Percentiles rank a stretch among this genome's conserved stretches.
Conservation (phyloP, 163 green algal genomes). For the Scenedesmus sp. region DNA sequence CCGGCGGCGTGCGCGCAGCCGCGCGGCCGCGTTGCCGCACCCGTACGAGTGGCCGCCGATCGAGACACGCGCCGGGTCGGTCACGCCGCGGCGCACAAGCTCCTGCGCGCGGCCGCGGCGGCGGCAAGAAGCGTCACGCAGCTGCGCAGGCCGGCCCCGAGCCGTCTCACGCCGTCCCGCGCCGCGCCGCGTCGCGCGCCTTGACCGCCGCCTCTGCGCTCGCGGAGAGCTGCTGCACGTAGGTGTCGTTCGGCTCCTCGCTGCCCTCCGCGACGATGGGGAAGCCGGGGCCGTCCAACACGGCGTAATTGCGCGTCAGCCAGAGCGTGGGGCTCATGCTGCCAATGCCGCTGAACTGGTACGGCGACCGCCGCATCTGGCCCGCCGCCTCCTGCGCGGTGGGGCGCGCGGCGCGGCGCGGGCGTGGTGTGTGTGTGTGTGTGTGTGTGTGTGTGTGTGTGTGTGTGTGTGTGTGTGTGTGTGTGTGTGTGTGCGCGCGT, state of each 20-base stretch:
- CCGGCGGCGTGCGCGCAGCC: not conserved
- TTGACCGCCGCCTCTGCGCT: slow-evolving; percentile 64
- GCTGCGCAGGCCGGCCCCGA: too few species aligned
- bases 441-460: too few species aligned
- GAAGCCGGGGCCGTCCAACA: slow-evolving; percentile 93
- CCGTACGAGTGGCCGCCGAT: slow-evolving; percentile 70
- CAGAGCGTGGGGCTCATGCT: slow-evolving; percentile 86
- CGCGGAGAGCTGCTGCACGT: slow-evolving; percentile 91
- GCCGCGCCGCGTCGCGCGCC: too few species aligned
- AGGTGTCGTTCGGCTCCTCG: slow-evolving; percentile 94
- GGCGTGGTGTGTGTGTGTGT: too few species aligned
- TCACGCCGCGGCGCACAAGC: slow-evolving; percentile 79
- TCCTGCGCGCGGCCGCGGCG: slow-evolving; percentile 67
- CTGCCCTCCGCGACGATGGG: slow-evolving; percentile 92
- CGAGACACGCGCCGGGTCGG: slow-evolving; percentile 79
- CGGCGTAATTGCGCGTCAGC: slow-evolving; percentile 87
- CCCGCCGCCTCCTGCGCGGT: slow-evolving; percentile 84
- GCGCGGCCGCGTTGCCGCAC: too few species aligned
- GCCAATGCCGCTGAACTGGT: slow-evolving; percentile 91
- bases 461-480: too few species aligned
- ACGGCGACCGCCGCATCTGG: slow-evolving; percentile 89
- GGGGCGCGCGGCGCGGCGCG: not conserved
- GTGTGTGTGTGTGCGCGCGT: too few species aligned
- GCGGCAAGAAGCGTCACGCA: too few species aligned
- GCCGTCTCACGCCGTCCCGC: too few species aligned